Evolutionary conservation across 1,284 basidiomycete genomes (phyloP), one percentile per base, ranked within the genome.

Genomic region (Cutaneotrichosporon sp.): DNA sequence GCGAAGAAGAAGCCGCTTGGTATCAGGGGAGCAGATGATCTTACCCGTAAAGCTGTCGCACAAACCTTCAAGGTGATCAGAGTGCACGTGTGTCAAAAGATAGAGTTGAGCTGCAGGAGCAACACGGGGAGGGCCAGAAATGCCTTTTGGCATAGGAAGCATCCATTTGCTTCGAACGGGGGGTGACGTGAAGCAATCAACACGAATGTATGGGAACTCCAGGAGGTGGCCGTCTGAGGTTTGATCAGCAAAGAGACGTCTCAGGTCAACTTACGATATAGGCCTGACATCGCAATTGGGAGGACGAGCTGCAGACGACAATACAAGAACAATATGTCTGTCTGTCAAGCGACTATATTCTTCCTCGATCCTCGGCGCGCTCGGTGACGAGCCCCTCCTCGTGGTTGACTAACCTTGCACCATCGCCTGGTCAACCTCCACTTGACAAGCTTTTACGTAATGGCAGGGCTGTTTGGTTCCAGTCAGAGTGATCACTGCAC

Each of bases 51-150:
- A 72, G 7, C 56, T 26, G 22, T 61, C 49, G 7, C 54, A 51
- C 10, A 75, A 59, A 2, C 74, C 74, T 4, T 55, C 21, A 2
- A 73, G 58, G 67, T 91, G 89, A 70, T 91, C 90, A 0, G 88
- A 80, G 72, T 93, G 90, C 0, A 88, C 86, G 66, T 92, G 89
- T 0, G 85, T 84, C 50, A 93, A 80, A 8, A 92, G 80, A 69
- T 87, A 83, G 7, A 90, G 77, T 5, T 79, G 78, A 0, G 86
- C 84, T 9, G 76, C 65, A 22, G 76, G 76, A 43, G 72, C 68
- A 0, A 59, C 57, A 17, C 22, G 51, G 20, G 59, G 48, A 14
- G 30, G 5, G 34, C 14, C 18, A 42, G 61, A 46, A 22, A 50
- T 26, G 20, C 43, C n/a, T n/a, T n/a, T 13, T 12, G 53, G 53